Evolutionary conservation across 2,329 filamentous ascomycete genomes (phyloP).

Genomic region (Cadophora luteo-olivacea): DNA sequence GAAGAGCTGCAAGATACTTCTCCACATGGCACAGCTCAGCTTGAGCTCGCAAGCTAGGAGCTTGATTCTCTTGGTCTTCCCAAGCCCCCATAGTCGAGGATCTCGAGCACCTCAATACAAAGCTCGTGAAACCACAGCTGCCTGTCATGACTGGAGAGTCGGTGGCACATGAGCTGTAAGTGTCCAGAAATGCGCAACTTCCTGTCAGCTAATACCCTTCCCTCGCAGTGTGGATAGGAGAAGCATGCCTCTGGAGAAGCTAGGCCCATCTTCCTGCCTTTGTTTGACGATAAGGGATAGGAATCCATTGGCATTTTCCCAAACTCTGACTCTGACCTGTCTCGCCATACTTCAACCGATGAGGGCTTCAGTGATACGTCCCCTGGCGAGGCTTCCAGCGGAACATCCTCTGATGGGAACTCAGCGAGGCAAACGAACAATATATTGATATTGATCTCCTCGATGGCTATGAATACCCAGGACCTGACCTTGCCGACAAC

Average conservation of each 20-base stretch:
- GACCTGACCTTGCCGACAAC: too few species aligned
- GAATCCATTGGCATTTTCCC: neutral
- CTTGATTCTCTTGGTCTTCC: too few species aligned
- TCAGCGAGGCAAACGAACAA: too few species aligned
- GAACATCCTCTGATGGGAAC: too few species aligned
- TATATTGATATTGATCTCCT: too few species aligned
- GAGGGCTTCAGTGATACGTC: too few species aligned
- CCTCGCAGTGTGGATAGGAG: neutral
- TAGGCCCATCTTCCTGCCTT: neutral
- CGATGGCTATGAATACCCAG: too few species aligned
- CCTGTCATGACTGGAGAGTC: neutral
- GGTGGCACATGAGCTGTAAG: slow-evolving; percentile 3
- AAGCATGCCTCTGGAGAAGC: neutral
- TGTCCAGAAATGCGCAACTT: slow-evolving; percentile 1
- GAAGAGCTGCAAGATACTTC: too few species aligned
- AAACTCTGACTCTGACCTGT: slow-evolving; percentile 4
- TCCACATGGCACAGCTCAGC: too few species aligned
- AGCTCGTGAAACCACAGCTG: neutral
- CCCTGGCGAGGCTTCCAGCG: too few species aligned
- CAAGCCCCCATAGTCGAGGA: neutral
- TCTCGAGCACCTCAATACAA: neutral
- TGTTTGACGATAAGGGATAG: slow-evolving; percentile 1
- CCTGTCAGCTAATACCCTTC: neutral
- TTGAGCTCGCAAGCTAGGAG: too few species aligned
- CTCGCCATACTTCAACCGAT: too few species aligned